These are phyloP conservation scores for Tripterygium wilfordii DNA, from an alignment of 177 flowering plant species.

Conservation along the genomic window DNA sequence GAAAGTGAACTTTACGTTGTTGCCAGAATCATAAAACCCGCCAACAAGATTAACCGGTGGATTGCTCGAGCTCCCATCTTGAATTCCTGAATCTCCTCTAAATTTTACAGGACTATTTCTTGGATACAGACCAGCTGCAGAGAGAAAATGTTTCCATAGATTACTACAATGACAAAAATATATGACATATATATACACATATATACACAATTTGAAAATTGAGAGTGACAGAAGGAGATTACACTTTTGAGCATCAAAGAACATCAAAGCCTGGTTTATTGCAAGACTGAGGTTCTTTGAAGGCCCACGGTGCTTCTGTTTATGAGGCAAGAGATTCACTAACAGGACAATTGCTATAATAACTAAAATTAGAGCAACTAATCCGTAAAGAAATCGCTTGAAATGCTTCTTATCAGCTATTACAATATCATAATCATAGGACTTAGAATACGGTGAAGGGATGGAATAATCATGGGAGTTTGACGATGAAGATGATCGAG, in stretches of 20 bases:
- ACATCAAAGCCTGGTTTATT: constrained; percentile 42
- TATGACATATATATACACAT: too few relatives aligned
- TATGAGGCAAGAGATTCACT: constrained; percentile 27
- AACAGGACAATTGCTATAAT: constrained; percentile 19
- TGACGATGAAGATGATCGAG: constrained; percentile 14
- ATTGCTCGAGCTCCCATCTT: constrained; percentile 42
- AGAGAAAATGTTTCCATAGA: background rate
- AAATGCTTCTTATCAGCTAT: constrained; percentile 27
- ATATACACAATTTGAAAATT: background rate
- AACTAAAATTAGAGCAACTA: constrained; percentile 10
- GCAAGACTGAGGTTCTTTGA: constrained; percentile 41
- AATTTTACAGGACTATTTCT: constrained; percentile 33
- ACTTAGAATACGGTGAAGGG: constrained; percentile 39
- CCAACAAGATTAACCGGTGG: constrained; percentile 46
- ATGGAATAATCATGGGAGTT: constrained; percentile 14
- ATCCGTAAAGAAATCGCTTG: constrained; percentile 29
- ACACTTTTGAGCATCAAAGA: constrained; percentile 80
- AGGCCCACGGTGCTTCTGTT: constrained; percentile 18
- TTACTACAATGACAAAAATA: too few relatives aligned
- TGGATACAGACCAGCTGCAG: constrained; percentile 50
- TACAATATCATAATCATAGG: constrained; percentile 34
- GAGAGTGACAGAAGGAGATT: constrained; percentile 3
- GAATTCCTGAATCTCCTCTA: constrained; percentile 57
- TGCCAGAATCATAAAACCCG: constrained; percentile 73
- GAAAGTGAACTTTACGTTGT: constrained; percentile 56